A percentile compares a stretch with the other conserved stretches of the same genome.
Evolutionary conservation across 306 rosid genomes (phyloP).

Genomic region (Cucurbita ficifolia): DNA sequence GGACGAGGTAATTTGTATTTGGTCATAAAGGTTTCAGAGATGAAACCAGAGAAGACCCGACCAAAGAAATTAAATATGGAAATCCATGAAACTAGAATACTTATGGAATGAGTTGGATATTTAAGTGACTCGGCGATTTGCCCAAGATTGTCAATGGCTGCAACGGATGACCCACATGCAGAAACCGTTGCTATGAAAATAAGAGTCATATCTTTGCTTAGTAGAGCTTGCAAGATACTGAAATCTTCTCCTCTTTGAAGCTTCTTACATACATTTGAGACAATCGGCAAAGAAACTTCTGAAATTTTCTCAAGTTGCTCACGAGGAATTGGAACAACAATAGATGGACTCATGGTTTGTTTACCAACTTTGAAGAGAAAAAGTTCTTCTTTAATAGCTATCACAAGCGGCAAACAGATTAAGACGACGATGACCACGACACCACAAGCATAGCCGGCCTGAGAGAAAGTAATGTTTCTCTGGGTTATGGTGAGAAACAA

Average conservation of each 20-base stretch:
- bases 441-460: background rate
- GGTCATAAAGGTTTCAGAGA: background rate
- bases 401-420: background rate
- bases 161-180: background rate
- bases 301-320: background rate
- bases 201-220: background rate
- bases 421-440: background rate
- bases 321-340: background rate
- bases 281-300: background rate
- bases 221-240: background rate
- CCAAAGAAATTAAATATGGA: background rate
- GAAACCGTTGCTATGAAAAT: background rate
- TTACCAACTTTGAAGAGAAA: background rate
- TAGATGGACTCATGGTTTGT: background rate
- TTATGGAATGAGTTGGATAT: background rate
- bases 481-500: background rate
- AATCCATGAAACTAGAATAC: background rate
- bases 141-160: background rate
- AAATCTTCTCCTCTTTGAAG: background rate
- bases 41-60: background rate
- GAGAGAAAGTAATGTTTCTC: background rate
- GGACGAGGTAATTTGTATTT: background rate
- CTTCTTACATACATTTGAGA: background rate
- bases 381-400: background rate
- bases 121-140: background rate